Evolutionary conservation across 2,329 filamentous ascomycete species (phyloP).

Genomic region (Xylaria sp.): DNA sequence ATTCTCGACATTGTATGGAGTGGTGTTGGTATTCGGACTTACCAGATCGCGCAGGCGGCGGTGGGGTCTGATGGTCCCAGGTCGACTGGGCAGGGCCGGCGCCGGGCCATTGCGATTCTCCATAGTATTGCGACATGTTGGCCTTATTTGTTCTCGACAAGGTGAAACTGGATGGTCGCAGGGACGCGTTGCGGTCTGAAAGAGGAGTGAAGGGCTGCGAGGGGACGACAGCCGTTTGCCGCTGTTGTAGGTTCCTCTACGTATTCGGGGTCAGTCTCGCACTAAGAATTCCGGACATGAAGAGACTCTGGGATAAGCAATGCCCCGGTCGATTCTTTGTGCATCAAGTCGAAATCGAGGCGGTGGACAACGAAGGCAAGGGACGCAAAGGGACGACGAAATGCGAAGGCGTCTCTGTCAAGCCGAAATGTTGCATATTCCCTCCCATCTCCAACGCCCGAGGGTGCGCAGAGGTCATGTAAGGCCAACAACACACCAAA

Average conservation of each 20-base stretch:
- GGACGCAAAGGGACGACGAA: background rate
- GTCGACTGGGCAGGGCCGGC: constrained; percentile 59
- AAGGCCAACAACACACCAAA: constrained; percentile 8
- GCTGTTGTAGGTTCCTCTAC: constrained; percentile 6
- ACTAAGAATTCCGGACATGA: constrained; percentile 1
- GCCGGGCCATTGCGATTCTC: constrained; percentile 39
- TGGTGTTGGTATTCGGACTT: constrained; percentile 31
- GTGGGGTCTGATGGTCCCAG: constrained; percentile 74
- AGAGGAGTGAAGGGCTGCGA: background rate
- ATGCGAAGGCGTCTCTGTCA: background rate
- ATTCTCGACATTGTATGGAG: background rate
- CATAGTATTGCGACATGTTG: constrained; percentile 41
- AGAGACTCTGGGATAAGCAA: background rate
- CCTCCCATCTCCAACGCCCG: background rate
- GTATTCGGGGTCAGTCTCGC: constrained; percentile 11
- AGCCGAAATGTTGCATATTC: background rate
- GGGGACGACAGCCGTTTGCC: background rate
- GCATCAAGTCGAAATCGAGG: too few relatives aligned
- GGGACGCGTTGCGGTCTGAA: background rate
- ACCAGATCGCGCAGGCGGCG: constrained; percentile 70
- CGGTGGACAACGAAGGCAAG: background rate
- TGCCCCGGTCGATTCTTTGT: background rate
- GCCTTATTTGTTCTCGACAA: background rate
- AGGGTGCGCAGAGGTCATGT: background rate
- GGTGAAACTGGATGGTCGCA: background rate